Percentiles rank a stretch among this genome's conserved stretches.
Evolutionary conservation across 2,329 filamentous ascomycete genomes (phyloP).

Genomic region (Endocalyx cinctus): DNA sequence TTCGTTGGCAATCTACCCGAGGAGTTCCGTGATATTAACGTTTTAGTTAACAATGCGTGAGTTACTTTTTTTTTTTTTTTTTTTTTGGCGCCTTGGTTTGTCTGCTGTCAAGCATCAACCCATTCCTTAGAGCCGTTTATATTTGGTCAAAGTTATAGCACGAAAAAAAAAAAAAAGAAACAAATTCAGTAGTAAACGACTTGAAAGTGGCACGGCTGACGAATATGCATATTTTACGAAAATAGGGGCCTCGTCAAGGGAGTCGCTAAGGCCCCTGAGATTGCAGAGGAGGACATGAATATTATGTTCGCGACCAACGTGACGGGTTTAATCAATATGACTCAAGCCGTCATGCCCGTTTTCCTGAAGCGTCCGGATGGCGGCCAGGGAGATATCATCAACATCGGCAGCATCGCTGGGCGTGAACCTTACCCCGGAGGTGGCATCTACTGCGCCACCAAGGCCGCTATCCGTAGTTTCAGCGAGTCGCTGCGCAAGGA

Average conservation of each 20-base stretch:
- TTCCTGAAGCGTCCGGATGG: conserved; percentile 73
- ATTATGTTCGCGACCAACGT: conserved; percentile 93
- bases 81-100: background rate
- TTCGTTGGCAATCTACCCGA: conserved; percentile 73
- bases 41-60: conserved; percentile 95
- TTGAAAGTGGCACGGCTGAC: no score
- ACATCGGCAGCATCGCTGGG: conserved; percentile 60
- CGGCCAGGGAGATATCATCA: conserved; percentile 89
- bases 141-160: no score
- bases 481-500: conserved; percentile 68
- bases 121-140: no score
- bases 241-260: conserved; percentile 81
- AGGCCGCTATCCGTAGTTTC: conserved; percentile 69
- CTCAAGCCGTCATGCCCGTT: conserved; percentile 79
- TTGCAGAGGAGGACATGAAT: conserved; percentile 75
- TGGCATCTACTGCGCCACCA: conserved; percentile 75
- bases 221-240: background rate
- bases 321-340: conserved; percentile 92
- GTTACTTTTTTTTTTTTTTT: conserved; percentile 26
- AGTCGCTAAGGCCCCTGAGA: conserved; percentile 78
- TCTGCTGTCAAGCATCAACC: no score
- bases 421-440: conserved; percentile 69
- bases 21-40: conserved; percentile 79
- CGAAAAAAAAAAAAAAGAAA: background rate
- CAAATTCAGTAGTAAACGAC: background rate